phyloP scores from a whole-genome alignment of 2,329 filamentous ascomycete genomes.

The Esteya vermicola region DNA sequence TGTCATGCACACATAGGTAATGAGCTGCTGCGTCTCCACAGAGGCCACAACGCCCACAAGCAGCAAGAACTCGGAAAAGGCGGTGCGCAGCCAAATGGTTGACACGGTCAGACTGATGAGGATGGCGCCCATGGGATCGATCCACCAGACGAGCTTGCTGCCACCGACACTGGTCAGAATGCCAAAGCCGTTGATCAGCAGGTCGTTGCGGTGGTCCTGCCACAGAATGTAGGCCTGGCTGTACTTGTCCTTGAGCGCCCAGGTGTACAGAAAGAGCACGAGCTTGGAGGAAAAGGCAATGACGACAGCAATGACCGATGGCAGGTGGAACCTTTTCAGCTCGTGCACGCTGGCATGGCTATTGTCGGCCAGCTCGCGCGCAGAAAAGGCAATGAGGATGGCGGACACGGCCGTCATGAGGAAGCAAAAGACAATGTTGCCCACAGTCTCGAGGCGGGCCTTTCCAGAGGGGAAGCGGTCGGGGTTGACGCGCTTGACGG shows the following conservation, averaged over 20 bases:
- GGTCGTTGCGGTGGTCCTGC: constrained; percentile 94
- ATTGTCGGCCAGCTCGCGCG: constrained; percentile 48
- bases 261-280: constrained; percentile 78
- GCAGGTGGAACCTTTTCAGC: constrained; percentile 58
- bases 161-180: constrained; percentile 86
- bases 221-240: constrained; percentile 83
- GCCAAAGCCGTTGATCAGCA: constrained; percentile 92
- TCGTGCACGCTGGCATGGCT: constrained; percentile 26
- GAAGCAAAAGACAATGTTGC: constrained; percentile 93
- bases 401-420: constrained; percentile 87
- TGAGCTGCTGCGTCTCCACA: constrained; percentile 76
- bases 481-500: constrained; percentile 75
- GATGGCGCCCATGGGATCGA: constrained; percentile 86
- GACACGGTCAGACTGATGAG: constrained; percentile 67
- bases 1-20: constrained; percentile 92
- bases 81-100: constrained; percentile 68
- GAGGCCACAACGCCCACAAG: constrained; percentile 82
- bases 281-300: constrained; percentile 81
- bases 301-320: constrained; percentile 71
- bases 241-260: constrained; percentile 78
- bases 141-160: constrained; percentile 80
- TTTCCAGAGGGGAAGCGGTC: constrained; percentile 83
- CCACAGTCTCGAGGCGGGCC: constrained; percentile 84
- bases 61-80: constrained; percentile 78
- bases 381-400: constrained; percentile 82